Conservation (phyloP, 306 rosid species). For the Myrica gale region DNA sequence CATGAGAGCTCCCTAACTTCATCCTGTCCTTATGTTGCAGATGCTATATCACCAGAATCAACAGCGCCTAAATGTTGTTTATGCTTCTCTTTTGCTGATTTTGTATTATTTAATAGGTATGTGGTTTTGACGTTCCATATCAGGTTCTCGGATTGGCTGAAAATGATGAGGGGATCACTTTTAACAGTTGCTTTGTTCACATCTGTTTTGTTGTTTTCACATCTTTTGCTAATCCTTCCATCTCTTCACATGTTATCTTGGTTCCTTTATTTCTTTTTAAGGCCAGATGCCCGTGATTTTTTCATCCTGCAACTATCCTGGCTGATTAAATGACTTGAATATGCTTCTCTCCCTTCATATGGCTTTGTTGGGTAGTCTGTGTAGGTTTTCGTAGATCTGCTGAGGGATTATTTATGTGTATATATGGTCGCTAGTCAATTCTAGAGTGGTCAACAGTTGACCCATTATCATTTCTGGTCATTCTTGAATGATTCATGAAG, state of each 20-base stretch:
- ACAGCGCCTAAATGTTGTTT: slow-evolving; percentile 42
- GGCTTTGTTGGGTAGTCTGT: not conserved
- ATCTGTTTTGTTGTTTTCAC: not conserved
- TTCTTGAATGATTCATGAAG: not conserved
- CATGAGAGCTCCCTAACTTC: slow-evolving; percentile 26
- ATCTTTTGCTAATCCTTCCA: not conserved
- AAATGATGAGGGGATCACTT: not conserved
- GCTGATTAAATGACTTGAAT: not conserved
- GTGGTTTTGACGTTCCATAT: slow-evolving; percentile 28
- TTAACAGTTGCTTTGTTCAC: not conserved
- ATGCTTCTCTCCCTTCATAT: not conserved
- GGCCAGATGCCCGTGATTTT: not conserved
- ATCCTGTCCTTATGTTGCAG: slow-evolving; percentile 51
- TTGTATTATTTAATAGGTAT: slow-evolving; percentile 78
- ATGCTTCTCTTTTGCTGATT: slow-evolving; percentile 57
- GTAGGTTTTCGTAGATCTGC: slow-evolving; percentile 3
- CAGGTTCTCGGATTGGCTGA: slow-evolving; percentile 16
- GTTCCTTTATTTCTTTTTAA: not conserved
- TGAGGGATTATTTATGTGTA: not conserved
- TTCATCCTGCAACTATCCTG: not conserved
- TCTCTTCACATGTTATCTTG: not conserved
- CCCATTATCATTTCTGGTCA: not conserved
- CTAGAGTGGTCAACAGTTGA: not conserved
- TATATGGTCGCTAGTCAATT: not conserved
- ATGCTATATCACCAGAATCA: slow-evolving; percentile 59